Percentiles rank a stretch among this genome's conserved stretches.
These are phyloP conservation scores for Glutinoglossum americanum DNA, from an alignment of 495 filamentous ascomycete genomes.

Conservation along the genomic window DNA sequence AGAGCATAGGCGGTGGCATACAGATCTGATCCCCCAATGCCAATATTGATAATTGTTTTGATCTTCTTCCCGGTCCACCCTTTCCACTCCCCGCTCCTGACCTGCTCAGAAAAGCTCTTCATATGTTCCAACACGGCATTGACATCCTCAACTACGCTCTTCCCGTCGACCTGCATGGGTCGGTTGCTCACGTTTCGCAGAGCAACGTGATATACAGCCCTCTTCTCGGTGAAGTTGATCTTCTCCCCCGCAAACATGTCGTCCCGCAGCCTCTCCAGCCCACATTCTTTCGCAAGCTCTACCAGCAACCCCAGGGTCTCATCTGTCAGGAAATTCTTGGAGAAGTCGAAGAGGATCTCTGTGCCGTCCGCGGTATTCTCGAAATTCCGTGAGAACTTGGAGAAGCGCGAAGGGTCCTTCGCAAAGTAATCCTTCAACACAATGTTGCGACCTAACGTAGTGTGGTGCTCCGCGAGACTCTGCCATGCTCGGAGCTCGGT, in stretches of 20 bases:
- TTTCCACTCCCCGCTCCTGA: conserved; percentile 91
- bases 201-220: conserved; percentile 89
- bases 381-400: conserved; percentile 75
- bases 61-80: conserved; percentile 96
- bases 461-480: conserved; percentile 73
- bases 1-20: conserved; percentile 24
- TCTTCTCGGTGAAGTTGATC: conserved; percentile 97
- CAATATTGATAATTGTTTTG: conserved; percentile 88
- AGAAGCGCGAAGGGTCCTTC: conserved; percentile 71
- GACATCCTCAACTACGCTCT: conserved; percentile 89
- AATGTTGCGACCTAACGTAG: conserved; percentile 61
- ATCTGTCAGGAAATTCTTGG: conserved; percentile 92
- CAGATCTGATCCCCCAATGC: conserved; percentile 96
- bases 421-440: conserved; percentile 84
- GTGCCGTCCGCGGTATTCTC: conserved; percentile 51
- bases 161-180: conserved; percentile 80
- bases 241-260: conserved; percentile 91
- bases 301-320: conserved; percentile 75
- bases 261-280: conserved; percentile 81
- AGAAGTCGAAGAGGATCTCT: conserved; percentile 93
- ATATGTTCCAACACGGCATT: conserved; percentile 86
- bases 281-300: conserved; percentile 75
- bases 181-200: conserved; percentile 69
- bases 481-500: conserved; percentile 68
- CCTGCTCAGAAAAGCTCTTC: conserved; percentile 89